Evolutionary conservation across 768 basidiomycete species (phyloP).

Genomic region (Crucibulum laeve): DNA sequence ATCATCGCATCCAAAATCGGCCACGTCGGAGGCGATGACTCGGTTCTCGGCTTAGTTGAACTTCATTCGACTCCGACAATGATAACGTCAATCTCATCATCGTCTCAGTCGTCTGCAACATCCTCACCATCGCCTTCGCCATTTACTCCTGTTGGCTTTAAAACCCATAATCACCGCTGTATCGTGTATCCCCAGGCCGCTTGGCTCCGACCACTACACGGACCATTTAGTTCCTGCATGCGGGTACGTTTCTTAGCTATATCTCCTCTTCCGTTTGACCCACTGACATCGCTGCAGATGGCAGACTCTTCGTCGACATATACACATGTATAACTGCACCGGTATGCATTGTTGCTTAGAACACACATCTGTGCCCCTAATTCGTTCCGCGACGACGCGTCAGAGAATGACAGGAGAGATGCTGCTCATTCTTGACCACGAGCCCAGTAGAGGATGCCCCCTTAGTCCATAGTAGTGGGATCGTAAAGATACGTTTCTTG

Average conservation of each 20-base stretch:
- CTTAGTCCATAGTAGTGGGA: conserved; percentile 87
- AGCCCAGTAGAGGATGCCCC: conserved; percentile 75
- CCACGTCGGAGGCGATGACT: too few relatives aligned
- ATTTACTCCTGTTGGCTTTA: too few relatives aligned
- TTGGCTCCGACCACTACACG: conserved; percentile 4
- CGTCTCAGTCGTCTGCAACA: too few relatives aligned
- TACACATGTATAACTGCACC: conserved; percentile 85
- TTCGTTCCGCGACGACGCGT: conserved; percentile 41
- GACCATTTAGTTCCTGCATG: background rate
- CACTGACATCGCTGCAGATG: conserved; percentile 14
- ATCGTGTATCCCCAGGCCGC: too few relatives aligned
- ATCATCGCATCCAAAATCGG: too few relatives aligned
- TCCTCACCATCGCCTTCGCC: too few relatives aligned
- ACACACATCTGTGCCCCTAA: conserved; percentile 57
- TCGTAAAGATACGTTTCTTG: conserved; percentile 21
- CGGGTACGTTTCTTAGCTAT: conserved; percentile 1
- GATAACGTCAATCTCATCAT: too few relatives aligned
- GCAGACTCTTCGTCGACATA: conserved; percentile 62
- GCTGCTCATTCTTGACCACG: conserved; percentile 73
- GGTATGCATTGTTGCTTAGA: conserved; percentile 69
- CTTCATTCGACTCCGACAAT: too few relatives aligned
- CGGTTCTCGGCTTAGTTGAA: too few relatives aligned
- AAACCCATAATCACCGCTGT: too few relatives aligned
- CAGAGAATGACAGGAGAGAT: conserved; percentile 58
- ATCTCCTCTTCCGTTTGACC: background rate